Percentiles rank a stretch among this genome's conserved stretches.
These are phyloP conservation scores for Cladosporium sp. DNA, from an alignment of 2,329 filamentous ascomycete genomes.

Conservation along the genomic window DNA sequence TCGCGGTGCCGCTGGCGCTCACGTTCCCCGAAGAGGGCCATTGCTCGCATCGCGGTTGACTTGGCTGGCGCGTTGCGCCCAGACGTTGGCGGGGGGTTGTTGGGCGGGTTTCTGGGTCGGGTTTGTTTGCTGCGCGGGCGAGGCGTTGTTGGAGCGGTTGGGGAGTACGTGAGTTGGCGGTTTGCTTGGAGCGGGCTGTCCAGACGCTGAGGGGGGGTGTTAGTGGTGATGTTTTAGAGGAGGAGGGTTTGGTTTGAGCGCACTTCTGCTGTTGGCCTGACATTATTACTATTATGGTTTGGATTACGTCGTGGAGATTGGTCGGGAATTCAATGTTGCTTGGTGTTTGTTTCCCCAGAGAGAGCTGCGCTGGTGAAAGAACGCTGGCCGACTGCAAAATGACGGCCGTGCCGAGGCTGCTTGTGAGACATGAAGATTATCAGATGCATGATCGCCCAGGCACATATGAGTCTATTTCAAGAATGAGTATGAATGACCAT, in stretches of 20 bases:
- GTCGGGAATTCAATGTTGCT: too few species aligned
- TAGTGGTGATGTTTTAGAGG: not conserved
- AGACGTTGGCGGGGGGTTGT: constrained; percentile 20
- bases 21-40: constrained; percentile 11
- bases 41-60: constrained; percentile 16
- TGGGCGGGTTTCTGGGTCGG: constrained; percentile 17
- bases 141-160: constrained; percentile 26
- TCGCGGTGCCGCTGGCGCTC: constrained; percentile 3
- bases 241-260: not conserved
- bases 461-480: too few species aligned
- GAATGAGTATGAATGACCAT: too few species aligned
- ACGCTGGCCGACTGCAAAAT: too few species aligned
- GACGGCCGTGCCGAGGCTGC: too few species aligned
- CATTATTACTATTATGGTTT: constrained; percentile 1
- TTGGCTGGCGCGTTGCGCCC: constrained; percentile 19
- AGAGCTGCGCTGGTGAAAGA: too few species aligned
- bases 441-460: too few species aligned
- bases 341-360: too few species aligned
- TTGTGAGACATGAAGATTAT: too few species aligned
- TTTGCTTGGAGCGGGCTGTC: constrained; percentile 8
- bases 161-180: constrained; percentile 27
- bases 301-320: not conserved
- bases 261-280: constrained; percentile 5
- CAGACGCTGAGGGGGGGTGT: constrained; percentile 2
- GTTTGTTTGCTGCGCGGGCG: constrained; percentile 19